Percentiles rank a stretch among this genome's conserved stretches.
Conservation (phyloP, 805 yeast species). For the Spathaspora gorwiae region DNA sequence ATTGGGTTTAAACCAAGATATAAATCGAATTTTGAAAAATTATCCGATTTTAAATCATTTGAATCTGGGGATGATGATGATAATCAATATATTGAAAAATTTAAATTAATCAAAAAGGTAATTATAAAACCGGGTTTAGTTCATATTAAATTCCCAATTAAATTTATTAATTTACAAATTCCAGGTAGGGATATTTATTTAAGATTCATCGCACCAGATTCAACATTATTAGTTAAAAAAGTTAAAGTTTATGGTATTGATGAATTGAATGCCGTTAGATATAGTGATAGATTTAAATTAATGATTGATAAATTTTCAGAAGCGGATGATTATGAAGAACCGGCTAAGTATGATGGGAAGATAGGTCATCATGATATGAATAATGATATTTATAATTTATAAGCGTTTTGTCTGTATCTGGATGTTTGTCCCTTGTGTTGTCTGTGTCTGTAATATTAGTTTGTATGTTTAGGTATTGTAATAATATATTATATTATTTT, state of each 20-base stretch:
- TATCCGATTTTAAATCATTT: constrained; percentile 5
- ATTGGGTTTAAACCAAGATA: constrained; percentile 7
- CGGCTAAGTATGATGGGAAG: not conserved
- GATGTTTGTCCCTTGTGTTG: too few species aligned
- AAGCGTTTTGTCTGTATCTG: too few species aligned
- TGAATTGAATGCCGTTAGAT: constrained; percentile 21
- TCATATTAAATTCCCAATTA: constrained; percentile 30
- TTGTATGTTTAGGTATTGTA: too few species aligned
- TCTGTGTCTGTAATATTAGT: too few species aligned
- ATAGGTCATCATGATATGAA: constrained; percentile 3
- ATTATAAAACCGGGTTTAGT: constrained; percentile 6
- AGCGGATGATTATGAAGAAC: constrained; percentile 1
- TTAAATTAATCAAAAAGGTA: constrained; percentile 1
- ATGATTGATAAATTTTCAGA: constrained; percentile 7
- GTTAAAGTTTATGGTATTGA: constrained; percentile 28
- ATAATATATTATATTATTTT: too few species aligned
- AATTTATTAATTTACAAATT: constrained; percentile 28
- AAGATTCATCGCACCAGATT: constrained; percentile 14
- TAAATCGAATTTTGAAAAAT: constrained; percentile 1
- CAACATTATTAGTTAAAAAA: constrained; percentile 13
- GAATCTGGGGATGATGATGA: constrained; percentile 8
- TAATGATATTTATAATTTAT: constrained; percentile 1
- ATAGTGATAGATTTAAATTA: constrained; percentile 17
- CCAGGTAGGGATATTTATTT: constrained; percentile 30
- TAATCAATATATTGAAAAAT: constrained; percentile 1